Evolutionary conservation across 139 green algal species (phyloP).

Genomic region (Zygnema circumcarinatum): DNA sequence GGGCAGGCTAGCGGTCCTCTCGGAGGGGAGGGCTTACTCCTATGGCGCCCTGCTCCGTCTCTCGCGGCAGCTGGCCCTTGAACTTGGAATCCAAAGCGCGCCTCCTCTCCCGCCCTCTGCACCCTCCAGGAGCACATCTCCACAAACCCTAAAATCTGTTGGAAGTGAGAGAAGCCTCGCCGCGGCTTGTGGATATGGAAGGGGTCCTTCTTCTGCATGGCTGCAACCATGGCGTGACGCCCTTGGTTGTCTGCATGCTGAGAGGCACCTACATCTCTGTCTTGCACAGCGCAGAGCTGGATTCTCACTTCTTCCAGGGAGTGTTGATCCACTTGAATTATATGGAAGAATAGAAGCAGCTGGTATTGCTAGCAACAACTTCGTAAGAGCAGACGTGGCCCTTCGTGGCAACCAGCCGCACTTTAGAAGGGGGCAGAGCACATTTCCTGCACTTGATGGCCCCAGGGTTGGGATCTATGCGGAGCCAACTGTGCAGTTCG

Average conservation of each 20-base stretch:
- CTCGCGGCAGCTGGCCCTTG: neutral
- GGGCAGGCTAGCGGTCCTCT: neutral
- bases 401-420: neutral
- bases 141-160: neutral
- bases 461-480: conserved; percentile 66
- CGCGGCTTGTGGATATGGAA: neutral
- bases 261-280: neutral
- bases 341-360: neutral
- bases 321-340: no score
- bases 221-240: neutral
- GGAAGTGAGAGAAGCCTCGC: neutral
- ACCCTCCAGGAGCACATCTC: neutral
- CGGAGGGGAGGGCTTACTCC: neutral
- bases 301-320: neutral
- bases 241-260: neutral
- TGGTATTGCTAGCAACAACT: neutral
- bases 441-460: conserved; percentile 14
- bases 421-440: neutral
- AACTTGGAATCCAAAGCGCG: neutral
- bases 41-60: neutral
- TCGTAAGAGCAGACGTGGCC: neutral
- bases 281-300: neutral
- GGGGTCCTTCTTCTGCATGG: neutral
- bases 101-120: neutral
- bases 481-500: conserved; percentile 72